These are phyloP conservation scores for Thielaviopsis musarum DNA, from an alignment of 2,329 filamentous ascomycete species.

Conservation along the genomic window DNA sequence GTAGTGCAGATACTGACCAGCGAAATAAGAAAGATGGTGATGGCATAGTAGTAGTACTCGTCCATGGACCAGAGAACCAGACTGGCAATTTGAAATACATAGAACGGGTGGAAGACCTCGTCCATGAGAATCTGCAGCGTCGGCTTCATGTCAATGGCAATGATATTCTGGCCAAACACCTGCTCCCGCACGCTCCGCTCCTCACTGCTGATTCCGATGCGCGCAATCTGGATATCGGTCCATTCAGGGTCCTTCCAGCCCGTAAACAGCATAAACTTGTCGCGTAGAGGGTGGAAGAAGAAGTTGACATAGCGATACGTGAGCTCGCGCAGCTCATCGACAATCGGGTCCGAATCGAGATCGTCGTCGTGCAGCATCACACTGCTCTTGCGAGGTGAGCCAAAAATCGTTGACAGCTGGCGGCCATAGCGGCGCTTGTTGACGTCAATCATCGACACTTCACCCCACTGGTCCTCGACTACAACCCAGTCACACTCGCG, in stretches of 20 bases:
- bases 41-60: conserved; percentile 93
- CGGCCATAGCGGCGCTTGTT: conserved; percentile 35
- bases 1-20: conserved; percentile 81
- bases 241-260: conserved; percentile 91
- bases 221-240: conserved; percentile 59
- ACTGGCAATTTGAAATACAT: conserved; percentile 94
- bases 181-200: conserved; percentile 68
- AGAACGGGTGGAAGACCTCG: conserved; percentile 62
- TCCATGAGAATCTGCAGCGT: conserved; percentile 70
- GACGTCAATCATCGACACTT: conserved; percentile 64
- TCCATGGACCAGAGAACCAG: conserved; percentile 88
- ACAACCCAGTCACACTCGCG: conserved; percentile 78
- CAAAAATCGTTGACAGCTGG: conserved; percentile 47
- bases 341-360: conserved; percentile 59
- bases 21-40: conserved; percentile 89
- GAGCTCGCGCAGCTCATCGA: conserved; percentile 58
- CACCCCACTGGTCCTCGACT: conserved; percentile 94
- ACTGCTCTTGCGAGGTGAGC: conserved; percentile 43
- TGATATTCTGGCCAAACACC: conserved; percentile 79
- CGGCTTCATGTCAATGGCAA: conserved; percentile 86
- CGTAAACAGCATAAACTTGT: conserved; percentile 72
- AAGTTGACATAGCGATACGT: conserved; percentile 93
- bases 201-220: conserved; percentile 70
- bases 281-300: conserved; percentile 73
- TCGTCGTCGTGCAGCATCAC: conserved; percentile 39